Conservation (phyloP, 495 filamentous ascomycete genomes). For the Tirmania nivea region DNA sequence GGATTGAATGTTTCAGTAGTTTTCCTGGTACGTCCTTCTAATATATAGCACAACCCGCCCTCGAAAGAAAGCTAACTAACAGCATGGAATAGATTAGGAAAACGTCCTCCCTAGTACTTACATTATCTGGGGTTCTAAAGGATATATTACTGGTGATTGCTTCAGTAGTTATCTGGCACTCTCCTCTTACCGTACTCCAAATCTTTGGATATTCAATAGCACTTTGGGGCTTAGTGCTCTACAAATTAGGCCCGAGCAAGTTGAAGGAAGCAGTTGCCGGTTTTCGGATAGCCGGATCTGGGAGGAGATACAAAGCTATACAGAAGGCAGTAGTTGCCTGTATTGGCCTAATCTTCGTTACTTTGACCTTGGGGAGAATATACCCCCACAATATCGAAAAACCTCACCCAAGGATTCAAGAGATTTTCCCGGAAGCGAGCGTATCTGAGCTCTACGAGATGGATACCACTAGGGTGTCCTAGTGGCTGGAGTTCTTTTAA, state of each 20-base stretch:
- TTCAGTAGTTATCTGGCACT: slow-evolving; percentile 77
- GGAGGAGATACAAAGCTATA: too few species aligned
- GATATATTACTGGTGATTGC: slow-evolving; percentile 84
- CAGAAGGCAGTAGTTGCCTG: too few species aligned
- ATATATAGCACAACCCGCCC: neutral
- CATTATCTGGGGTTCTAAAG: slow-evolving; percentile 93
- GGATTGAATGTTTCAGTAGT: slow-evolving; percentile 82
- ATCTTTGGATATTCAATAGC: slow-evolving; percentile 90
- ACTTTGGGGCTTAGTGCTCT: slow-evolving; percentile 77
- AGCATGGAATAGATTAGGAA: slow-evolving; percentile 58
- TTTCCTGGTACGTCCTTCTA: slow-evolving; percentile 51
- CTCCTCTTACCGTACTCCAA: slow-evolving; percentile 59
- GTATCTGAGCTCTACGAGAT: too few species aligned
- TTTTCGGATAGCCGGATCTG: too few species aligned
- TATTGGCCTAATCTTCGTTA: too few species aligned
- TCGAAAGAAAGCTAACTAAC: neutral
- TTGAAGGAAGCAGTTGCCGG: neutral
- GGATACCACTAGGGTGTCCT: too few species aligned
- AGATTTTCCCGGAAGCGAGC: too few species aligned
- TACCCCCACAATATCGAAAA: too few species aligned
- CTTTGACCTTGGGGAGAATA: too few species aligned
- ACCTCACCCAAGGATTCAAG: too few species aligned
- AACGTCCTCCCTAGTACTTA: slow-evolving; percentile 89
- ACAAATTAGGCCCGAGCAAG: slow-evolving; percentile 80
- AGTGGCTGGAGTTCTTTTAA: too few species aligned